These are phyloP conservation scores for Gentiana dahurica DNA, from an alignment of 257 asterid species.

Conservation along the genomic window DNA sequence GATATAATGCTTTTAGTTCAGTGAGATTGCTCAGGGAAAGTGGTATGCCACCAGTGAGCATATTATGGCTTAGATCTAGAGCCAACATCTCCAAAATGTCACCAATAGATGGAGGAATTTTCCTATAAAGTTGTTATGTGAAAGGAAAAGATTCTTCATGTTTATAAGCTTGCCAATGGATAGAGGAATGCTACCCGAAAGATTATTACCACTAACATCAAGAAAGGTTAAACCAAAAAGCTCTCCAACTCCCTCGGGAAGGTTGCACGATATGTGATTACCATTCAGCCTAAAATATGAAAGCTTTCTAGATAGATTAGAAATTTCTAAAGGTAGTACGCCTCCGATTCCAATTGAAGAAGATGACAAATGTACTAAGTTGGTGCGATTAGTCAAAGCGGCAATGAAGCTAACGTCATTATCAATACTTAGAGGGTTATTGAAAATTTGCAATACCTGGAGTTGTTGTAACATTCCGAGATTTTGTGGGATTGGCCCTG, in stretches of 20 bases:
- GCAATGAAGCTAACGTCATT: too few relatives aligned
- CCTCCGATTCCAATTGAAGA: constrained; percentile 8
- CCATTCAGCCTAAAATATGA: constrained; percentile 8
- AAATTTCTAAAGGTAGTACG: too few relatives aligned
- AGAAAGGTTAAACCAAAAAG: constrained; percentile 13
- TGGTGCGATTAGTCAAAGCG: constrained; percentile 15
- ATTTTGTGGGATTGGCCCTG: background rate
- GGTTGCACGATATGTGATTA: background rate
- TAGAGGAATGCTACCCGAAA: background rate
- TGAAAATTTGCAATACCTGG: constrained; percentile 9
- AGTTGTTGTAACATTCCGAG: background rate
- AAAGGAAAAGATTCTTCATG: constrained; percentile 6
- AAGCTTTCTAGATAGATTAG: too few relatives aligned
- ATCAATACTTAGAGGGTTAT: constrained; percentile 3
- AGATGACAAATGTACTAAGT: constrained; percentile 11
- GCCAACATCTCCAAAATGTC: constrained; percentile 1
- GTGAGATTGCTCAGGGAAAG: too few relatives aligned
- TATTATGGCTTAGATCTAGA: constrained; percentile 14
- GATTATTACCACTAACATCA: constrained; percentile 10
- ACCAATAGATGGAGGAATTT: too few relatives aligned
- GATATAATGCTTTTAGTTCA: too few relatives aligned
- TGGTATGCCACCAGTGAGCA: constrained; percentile 1
- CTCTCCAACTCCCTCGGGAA: background rate
- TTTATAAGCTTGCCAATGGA: constrained; percentile 17
- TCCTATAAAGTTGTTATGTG: too few relatives aligned